Evolutionary conservation across 495 filamentous ascomycete species (phyloP).

Genomic region (Astrothelium macrocarpum): DNA sequence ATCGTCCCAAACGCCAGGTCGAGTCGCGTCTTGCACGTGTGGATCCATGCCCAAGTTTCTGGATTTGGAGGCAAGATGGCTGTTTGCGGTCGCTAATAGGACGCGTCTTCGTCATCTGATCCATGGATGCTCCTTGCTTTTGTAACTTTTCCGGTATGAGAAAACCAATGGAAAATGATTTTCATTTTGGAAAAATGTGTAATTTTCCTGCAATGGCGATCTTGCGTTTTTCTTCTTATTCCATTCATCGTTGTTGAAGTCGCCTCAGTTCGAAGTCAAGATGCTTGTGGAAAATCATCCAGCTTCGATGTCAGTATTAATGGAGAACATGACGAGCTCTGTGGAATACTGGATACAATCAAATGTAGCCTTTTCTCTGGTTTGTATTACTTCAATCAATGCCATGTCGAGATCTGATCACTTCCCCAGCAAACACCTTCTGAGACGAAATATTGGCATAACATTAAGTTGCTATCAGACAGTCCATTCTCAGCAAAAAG

Average conservation of each 20-base stretch:
- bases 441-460: neutral
- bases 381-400: neutral
- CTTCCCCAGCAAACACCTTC: neutral
- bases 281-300: neutral
- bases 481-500: neutral
- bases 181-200: neutral
- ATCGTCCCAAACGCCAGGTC: neutral
- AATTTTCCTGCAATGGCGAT: neutral
- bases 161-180: neutral
- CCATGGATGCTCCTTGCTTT: conserved; percentile 4
- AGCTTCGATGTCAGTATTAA: neutral
- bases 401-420: neutral
- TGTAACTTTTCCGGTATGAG: neutral
- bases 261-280: neutral
- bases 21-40: neutral
- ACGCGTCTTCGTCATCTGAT: neutral
- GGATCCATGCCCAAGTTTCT: neutral
- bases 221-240: neutral
- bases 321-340: neutral
- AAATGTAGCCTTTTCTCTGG: neutral
- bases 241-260: neutral
- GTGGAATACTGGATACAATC: neutral
- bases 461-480: neutral
- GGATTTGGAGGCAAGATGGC: neutral
- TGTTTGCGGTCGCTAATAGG: neutral